Base-by-base conservation (phyloP, 1,284 basidiomycete species). In the Peniophora sp. region DNA sequence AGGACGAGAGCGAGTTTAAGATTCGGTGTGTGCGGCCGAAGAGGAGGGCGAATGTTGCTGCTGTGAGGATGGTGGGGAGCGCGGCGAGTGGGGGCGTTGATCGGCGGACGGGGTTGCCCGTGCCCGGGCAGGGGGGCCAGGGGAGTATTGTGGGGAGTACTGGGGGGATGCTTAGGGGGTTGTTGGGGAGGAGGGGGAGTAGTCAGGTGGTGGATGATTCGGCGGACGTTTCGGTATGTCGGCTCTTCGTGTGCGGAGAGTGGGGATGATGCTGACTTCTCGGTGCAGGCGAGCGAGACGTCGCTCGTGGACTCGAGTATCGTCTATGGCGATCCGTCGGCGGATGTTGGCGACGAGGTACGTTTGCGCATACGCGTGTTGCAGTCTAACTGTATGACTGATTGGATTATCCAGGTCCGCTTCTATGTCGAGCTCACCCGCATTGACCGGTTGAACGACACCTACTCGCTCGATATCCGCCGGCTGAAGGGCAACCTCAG, bases 381-480 rank as follows among this genome's bases (percentile, higher is more conserved):
- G n/a, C n/a, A n/a, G n/a, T n/a, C n/a, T n/a, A n/a, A n/a, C n/a
- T 32, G 27, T 32, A 32, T 12, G 5, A 32, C 27, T 6, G 27
- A 32, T 6, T 32, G 27, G 27, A 5, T 32, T 5, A 12, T 32
- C 6, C 27, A 32, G 12, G 90, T 97, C 55, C 82, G 90, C 57
- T 97, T 97, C 73, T 89, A 83, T 17, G 85, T 96, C 52, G 94
- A 97, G 72, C 68, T 97, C 55, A 96, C 92, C 46, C 75, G 87
- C 57, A 77, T 97, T 62, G 88, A 91, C 66, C 81, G 92, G 54
- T 73, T 97, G 62, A 88, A 86, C 58, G 89, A 90, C 60, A 88
- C 91, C 42, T 92, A 88, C 64, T 86, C 85, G 64, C 73, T 97
- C 58, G 93, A 95, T 70, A 87, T 97, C 65, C 83, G 94, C 58